Conservation (phyloP, 441 rosid genomes). For the Populus hybrid region DNA sequence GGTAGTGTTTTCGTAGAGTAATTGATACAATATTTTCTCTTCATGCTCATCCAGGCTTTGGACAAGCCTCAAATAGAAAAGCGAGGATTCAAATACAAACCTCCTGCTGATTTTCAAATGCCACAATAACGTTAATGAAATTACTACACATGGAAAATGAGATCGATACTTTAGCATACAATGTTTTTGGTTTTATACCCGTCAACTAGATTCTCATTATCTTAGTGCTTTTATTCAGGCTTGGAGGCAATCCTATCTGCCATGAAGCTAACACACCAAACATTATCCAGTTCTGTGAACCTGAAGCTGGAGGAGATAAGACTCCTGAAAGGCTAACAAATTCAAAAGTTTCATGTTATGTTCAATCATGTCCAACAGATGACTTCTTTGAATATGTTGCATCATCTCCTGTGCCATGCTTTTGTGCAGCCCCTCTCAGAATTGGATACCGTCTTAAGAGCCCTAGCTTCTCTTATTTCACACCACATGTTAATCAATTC, state of each 20-base stretch:
- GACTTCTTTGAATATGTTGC: conserved; percentile 65
- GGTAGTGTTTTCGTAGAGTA: conserved; percentile 37
- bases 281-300: conserved; percentile 48
- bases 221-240: conserved; percentile 49
- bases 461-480: conserved; percentile 80
- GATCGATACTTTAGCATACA: background rate
- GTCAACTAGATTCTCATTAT: conserved; percentile 25
- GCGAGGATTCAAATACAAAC: background rate
- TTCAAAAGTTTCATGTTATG: conserved; percentile 34
- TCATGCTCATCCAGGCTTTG: background rate
- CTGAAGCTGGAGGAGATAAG: conserved; percentile 30
- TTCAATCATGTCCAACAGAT: conserved; percentile 66
- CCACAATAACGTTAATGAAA: background rate
- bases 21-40: background rate
- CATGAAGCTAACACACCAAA: conserved; percentile 40
- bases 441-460: conserved; percentile 91
- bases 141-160: background rate
- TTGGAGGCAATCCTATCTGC: conserved; percentile 89
- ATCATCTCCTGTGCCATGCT: conserved; percentile 57
- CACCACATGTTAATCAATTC: conserved; percentile 49
- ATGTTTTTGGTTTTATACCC: no score
- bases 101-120: background rate
- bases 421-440: conserved; percentile 85
- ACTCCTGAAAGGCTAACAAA: conserved; percentile 22
- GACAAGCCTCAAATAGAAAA: background rate